Base-by-base conservation (phyloP, 176 grass and related monocot species). In the Cenchrus americanus region DNA sequence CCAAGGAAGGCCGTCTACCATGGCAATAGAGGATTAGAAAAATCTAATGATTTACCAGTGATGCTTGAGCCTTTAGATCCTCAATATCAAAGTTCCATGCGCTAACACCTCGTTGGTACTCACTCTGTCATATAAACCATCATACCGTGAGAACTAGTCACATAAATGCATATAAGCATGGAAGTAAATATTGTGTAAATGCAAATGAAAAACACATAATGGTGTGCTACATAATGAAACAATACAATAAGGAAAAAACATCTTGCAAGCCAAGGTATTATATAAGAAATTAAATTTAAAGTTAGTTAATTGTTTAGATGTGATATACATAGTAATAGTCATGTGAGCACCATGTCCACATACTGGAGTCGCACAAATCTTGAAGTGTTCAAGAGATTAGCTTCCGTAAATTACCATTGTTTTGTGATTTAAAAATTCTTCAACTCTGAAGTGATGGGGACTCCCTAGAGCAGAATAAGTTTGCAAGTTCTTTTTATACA, bases 71-170 rank as follows among this genome's bases (percentile, higher is more conserved):
- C 86, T 99, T 99, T 71, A 99, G 87, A 79, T 99, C 96, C 75
- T 99, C 96, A 22, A 99, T 92, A 88, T 99, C 96, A 32, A 99
- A 99, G 73, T 99, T 93, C 96, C 96, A 99, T 22, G 96, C 96
- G 86, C 96, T 99, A 85, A 99, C 96, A 71, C 96, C 96, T 84
- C 96, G 90, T 79, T 99, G 93, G 80, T 99, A 99, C 69, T 99
- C 89, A 76, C 91, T 98, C 91, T 95, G 82, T 71, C 75, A 46
- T 10, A 85, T 8, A 15, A 86, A 52, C 8, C 72, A 86, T 57
- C 7, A 75, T 43, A 89, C 7, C 48, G 73, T 17, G 70, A 55
- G 18, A 77, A 64, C 74, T 53, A 82, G 59, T 63, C 13, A 19
- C 7, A 10, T 48, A 62, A 34, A 51, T 65, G 19, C 37, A 71